Conservation (phyloP, 805 yeast genomes). For the Ogataea nakhonphanomensis region DNA sequence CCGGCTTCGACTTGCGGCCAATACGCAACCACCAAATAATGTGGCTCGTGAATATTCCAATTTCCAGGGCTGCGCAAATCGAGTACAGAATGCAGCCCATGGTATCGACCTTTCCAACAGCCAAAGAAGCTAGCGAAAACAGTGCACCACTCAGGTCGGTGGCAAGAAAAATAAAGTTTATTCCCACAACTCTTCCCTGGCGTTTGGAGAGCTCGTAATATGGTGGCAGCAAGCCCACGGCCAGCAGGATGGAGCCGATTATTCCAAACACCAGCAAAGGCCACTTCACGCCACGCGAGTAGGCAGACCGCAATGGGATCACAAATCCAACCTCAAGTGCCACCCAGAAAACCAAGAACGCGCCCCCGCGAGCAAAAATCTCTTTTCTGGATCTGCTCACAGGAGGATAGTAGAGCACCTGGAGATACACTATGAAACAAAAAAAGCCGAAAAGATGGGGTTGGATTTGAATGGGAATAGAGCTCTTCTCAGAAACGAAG, state of each 20-base stretch:
- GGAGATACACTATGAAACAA: slow-evolving; percentile 46
- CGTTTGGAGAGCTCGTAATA: slow-evolving; percentile 80
- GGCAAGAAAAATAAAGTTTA: slow-evolving; percentile 48
- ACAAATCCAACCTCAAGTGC: slow-evolving; percentile 47
- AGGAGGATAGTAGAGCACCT: slow-evolving; percentile 53
- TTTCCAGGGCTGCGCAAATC: slow-evolving; percentile 68
- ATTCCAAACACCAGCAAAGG: slow-evolving; percentile 80
- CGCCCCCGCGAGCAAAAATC: slow-evolving; percentile 29
- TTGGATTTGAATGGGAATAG: slow-evolving; percentile 50
- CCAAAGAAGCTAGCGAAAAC: slow-evolving; percentile 62
- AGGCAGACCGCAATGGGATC: slow-evolving; percentile 49
- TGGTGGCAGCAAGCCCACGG: slow-evolving; percentile 81
- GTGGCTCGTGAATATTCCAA: slow-evolving; percentile 74
- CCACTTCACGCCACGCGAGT: slow-evolving; percentile 50
- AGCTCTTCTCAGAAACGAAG: slow-evolving; percentile 44
- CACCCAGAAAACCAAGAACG: slow-evolving; percentile 36
- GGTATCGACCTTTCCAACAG: slow-evolving; percentile 58
- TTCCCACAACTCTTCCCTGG: slow-evolving; percentile 76
- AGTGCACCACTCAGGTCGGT: slow-evolving; percentile 52
- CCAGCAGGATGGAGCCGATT: slow-evolving; percentile 71
- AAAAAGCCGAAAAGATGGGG: slow-evolving; percentile 53
- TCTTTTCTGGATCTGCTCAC: slow-evolving; percentile 31
- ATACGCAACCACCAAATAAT: slow-evolving; percentile 54
- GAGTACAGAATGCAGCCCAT: slow-evolving; percentile 76
- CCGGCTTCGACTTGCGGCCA: neutral